Conservation (phyloP, 2,329 filamentous ascomycete species). For the Magnaporthiopsis rhizophila region DNA sequence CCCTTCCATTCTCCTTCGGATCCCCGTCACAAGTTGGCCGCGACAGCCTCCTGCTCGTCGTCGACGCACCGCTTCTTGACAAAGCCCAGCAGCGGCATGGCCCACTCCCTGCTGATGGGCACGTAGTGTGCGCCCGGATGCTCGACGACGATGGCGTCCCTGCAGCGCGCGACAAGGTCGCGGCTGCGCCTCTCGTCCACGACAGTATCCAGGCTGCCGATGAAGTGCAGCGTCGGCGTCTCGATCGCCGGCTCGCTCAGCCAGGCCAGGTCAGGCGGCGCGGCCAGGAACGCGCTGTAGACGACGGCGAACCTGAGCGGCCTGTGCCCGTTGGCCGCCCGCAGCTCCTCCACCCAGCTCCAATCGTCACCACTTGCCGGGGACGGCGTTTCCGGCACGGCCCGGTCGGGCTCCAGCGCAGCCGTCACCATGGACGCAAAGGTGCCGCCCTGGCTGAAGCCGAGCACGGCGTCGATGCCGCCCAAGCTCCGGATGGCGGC, state of each 20-base stretch:
- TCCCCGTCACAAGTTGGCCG: neutral
- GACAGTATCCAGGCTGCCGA: conserved; percentile 79
- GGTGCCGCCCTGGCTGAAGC: conserved; percentile 75
- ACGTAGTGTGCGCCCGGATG: conserved; percentile 90
- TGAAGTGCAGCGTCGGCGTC: conserved; percentile 73
- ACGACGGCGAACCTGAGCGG: conserved; percentile 61
- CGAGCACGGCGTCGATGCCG: conserved; percentile 69
- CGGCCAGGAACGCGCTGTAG: conserved; percentile 71
- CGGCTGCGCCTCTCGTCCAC: conserved; percentile 70
- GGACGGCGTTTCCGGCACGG: conserved; percentile 15
- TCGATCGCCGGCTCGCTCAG: conserved; percentile 68
- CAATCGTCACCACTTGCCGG: conserved; percentile 22
- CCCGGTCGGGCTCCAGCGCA: conserved; percentile 52
- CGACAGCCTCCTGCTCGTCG: conserved; percentile 6
- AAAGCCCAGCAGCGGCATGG: conserved; percentile 53
- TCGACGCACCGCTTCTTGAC: conserved; percentile 18
- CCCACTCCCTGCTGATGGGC: conserved; percentile 74
- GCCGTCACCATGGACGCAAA: conserved; percentile 64
- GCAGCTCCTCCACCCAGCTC: conserved; percentile 36
- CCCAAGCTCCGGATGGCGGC: conserved; percentile 49
- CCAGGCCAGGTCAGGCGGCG: conserved; percentile 52
- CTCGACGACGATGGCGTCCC: conserved; percentile 45
- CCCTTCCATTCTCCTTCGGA: neutral
- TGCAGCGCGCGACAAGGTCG: conserved; percentile 58
- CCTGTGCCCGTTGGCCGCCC: conserved; percentile 38